phyloP scores from a whole-genome alignment of 768 basidiomycete species.

The Crucibulum laeve region DNA sequence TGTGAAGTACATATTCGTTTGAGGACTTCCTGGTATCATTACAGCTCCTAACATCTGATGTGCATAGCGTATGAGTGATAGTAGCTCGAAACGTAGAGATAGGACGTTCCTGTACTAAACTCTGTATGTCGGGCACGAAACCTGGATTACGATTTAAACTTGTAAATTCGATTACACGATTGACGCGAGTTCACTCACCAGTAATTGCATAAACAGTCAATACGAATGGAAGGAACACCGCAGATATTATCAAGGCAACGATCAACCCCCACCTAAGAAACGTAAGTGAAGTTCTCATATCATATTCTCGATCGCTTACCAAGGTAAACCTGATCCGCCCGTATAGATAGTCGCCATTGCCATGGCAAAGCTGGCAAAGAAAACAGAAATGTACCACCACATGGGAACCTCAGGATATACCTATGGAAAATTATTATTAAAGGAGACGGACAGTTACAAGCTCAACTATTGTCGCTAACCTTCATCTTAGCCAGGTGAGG shows the following conservation, averaged over 20 bases:
- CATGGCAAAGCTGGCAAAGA: conserved; percentile 40
- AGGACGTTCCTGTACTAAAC: conserved; percentile 22
- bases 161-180: background rate
- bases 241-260: conserved; percentile 46
- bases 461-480: conserved; percentile 10
- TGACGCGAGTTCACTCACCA: conserved; percentile 16
- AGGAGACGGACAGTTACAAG: background rate
- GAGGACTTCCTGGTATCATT: conserved; percentile 42
- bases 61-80: conserved; percentile 1
- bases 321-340: conserved; percentile 48
- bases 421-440: conserved; percentile 13
- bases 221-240: conserved; percentile 46
- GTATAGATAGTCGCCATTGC: conserved; percentile 53
- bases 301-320: conserved; percentile 22
- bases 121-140: conserved; percentile 31
- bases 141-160: conserved; percentile 12
- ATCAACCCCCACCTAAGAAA: conserved; percentile 42
- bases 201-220: conserved; percentile 51
- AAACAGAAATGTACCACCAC: conserved; percentile 47
- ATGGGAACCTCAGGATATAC: conserved; percentile 37
- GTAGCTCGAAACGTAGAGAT: background rate
- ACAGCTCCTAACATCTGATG: conserved; percentile 45
- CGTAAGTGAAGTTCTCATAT: background rate
- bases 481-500: conserved; percentile 58
- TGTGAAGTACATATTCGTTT: conserved; percentile 48